Evolutionary conservation across 2,329 filamentous ascomycete species (phyloP), one percentile per base, ranked within the genome.

Genomic region (Diaporthe ampelina): DNA sequence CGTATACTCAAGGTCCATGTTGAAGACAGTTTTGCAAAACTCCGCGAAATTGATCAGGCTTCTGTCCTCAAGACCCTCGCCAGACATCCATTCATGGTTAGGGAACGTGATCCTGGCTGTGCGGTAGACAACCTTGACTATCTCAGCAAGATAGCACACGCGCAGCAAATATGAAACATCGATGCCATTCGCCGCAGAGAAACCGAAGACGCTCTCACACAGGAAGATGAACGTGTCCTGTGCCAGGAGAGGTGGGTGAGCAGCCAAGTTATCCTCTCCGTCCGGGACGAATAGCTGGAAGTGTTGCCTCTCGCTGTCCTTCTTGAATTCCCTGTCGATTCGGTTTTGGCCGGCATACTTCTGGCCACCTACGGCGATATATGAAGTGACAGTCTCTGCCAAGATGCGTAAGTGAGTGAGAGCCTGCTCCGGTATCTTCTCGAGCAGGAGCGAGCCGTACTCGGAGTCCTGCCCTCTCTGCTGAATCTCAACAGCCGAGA

Each of bases 141-240:
- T 91, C 83, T 99, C 97, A 3, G 94, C 94, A 72, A 97, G 88
- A 81, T 97, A 98, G 84, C 95, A 98, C 59, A 98, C 86, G 50
- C 93, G 92, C 67, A 98, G 84, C 69, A 98, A 83, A 81, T 98
- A 94, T 54, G 92, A 90, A 56, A 97, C 91, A 72, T 97, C 94
- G 52, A 94, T 88, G 54, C 90, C 86, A 37, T 95, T 89, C 2
- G 92, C 88, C 11, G 93, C 89, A 9, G 90, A 88, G 24, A 97
- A 82, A 72, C 91, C 93, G 69, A 95, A 90, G 0, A 94, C 91
- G 78, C 91, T 92, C 81, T 98, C 94, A 19, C 94, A 91, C 70
- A 98, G 85, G 83, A 98, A 97, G 3, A 94, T 84, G 81, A 97
- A 97, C 0, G 91, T 86, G 79, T 97, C 95, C 76, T 91, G 86